phyloP scores from a whole-genome alignment of 331 rosid species.

The Erythrophleum ivorense region DNA sequence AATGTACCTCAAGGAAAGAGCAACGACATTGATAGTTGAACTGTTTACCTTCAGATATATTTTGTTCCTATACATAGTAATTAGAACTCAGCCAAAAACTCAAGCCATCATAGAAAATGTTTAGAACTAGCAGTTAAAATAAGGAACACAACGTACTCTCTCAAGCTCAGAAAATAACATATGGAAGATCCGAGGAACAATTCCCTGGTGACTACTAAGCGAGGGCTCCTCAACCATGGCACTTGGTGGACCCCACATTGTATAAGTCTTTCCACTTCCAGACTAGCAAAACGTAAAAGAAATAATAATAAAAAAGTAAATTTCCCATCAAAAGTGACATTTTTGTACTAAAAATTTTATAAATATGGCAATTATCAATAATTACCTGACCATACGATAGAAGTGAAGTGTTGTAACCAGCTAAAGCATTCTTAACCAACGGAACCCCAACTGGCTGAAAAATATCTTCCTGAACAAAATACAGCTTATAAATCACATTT shows the following conservation, averaged over 20 bases:
- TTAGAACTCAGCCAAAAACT: constrained; percentile 35
- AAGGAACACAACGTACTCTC: constrained; percentile 53
- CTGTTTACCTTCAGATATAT: constrained; percentile 70
- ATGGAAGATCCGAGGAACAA: constrained; percentile 90
- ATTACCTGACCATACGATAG: constrained; percentile 94
- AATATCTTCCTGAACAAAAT: constrained; percentile 74
- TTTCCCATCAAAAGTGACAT: background rate
- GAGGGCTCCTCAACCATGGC: constrained; percentile 92
- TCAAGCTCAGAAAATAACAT: constrained; percentile 84
- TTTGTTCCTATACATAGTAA: constrained; percentile 69
- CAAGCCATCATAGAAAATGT: background rate
- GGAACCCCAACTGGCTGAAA: constrained; percentile 82
- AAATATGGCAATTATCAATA: constrained; percentile 22
- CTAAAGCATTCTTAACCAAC: constrained; percentile 83
- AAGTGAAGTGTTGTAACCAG: constrained; percentile 89
- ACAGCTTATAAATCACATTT: constrained; percentile 32
- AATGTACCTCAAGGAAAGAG: constrained; percentile 88
- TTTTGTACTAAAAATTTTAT: background rate
- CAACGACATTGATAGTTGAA: constrained; percentile 92
- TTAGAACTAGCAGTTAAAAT: constrained; percentile 17
- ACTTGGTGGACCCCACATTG: constrained; percentile 98
- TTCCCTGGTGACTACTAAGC: constrained; percentile 68
- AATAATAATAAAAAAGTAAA: background rate
- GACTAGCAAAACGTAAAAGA: constrained; percentile 52
- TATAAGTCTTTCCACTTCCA: constrained; percentile 96